These are phyloP conservation scores for Hericium coralloides DNA, from an alignment of 768 basidiomycete species.

Conservation along the genomic window DNA sequence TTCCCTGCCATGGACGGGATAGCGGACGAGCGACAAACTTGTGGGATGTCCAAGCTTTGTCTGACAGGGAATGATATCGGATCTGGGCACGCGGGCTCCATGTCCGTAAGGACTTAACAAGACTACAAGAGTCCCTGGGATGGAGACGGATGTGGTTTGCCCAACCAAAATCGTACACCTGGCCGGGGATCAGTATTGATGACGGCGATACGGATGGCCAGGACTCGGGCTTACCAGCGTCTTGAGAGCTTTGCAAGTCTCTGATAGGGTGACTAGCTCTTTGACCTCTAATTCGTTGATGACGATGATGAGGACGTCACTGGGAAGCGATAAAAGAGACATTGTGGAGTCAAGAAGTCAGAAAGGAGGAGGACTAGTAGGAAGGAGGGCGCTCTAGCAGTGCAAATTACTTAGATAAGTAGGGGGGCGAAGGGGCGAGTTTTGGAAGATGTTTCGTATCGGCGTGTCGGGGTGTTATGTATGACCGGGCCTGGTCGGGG, in stretches of 20 bases:
- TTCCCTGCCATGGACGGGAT: constrained; percentile 16
- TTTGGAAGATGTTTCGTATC: too few relatives aligned
- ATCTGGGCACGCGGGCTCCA: constrained; percentile 13
- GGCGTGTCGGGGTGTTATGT: background rate
- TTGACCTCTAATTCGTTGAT: constrained; percentile 8
- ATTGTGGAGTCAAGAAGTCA: background rate
- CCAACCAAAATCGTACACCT: constrained; percentile 14
- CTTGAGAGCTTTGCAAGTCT: constrained; percentile 3
- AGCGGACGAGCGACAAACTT: constrained; percentile 16
- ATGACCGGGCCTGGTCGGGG: background rate
- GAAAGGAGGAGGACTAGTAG: background rate
- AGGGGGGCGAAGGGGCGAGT: too few relatives aligned
- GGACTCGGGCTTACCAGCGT: constrained; percentile 3
- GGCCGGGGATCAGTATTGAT: background rate
- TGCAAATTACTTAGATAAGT: too few relatives aligned
- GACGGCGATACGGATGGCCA: background rate
- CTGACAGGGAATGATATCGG: constrained; percentile 13
- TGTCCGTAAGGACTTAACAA: constrained; percentile 1
- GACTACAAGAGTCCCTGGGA: constrained; percentile 8
- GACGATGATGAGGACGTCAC: constrained; percentile 11
- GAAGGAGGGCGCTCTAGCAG: background rate
- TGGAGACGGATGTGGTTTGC: constrained; percentile 2
- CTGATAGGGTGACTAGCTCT: constrained; percentile 8
- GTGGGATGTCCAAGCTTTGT: constrained; percentile 13
- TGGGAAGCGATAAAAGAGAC: constrained; percentile 7